Base-by-base conservation (phyloP, 352 stramenopile genomes). In the Phytophthora hibernalis region DNA sequence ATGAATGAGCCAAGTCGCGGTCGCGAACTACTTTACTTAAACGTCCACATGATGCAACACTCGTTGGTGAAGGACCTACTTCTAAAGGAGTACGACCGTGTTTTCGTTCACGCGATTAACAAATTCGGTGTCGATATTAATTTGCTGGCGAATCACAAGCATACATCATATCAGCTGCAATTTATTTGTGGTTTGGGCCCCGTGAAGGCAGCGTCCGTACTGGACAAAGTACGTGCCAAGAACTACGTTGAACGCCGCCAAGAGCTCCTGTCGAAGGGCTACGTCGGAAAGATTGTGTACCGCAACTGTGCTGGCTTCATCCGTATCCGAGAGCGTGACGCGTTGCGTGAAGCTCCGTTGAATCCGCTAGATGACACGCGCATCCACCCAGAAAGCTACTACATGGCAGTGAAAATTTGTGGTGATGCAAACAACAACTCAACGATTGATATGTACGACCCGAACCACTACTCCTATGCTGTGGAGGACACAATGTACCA, bases 401-500 rank as follows among this genome's bases (percentile, higher is more conserved):
- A 95, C 65, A 97, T 97, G 89, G 89, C 89, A 11, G 89, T 97
- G 18, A 96, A 96, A 53, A 97, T 97, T 69, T 97, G 89, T 61
- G 89, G 89, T 51, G 87, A 97, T 61, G 89, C 89, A 8, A 97
- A 96, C 73, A 95, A 96, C 73, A 96, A 97, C 65, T 95, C 87
- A 31, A 96, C 87, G 3, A 96, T 97, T 45, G 89, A 97, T 67
- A 93, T 97, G 85, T 97, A 95, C 49, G 89, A 97, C 33, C 89
- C 89, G 31, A 94, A 95, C 45, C 87, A 97, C 55, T 97, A 97
- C 64, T 96, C 89, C 10, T 96, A 95, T 45, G 87, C 87, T 3
- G 89, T 97, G 7, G 89, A 97, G 83, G 89, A 97, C 61, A 96
- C 88, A 15, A 97, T 97, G 89, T 97, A 93, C 59, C 87, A 97